Base-by-base conservation (phyloP, 1,284 basidiomycete species). In the Limonomyces culmigenus region DNA sequence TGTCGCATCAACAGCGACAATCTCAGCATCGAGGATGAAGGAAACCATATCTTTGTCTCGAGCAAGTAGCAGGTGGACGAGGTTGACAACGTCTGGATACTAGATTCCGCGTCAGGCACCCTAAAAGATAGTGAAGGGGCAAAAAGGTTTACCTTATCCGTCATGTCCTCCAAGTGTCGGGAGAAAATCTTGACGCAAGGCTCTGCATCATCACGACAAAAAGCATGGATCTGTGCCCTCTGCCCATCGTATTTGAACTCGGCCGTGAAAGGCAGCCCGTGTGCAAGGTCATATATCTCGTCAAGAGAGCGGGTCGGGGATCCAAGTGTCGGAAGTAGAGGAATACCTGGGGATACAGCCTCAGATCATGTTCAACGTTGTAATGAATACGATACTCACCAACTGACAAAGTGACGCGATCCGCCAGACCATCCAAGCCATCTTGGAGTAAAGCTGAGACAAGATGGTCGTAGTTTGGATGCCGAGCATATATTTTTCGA, bases 121-220 rank as follows among this genome's bases (percentile, higher is more conserved):
- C 38, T 39, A 36, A 36, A 6, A 38, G 19, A 32, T 23, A 29
- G 35, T 29, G 42, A 31, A 32, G 29, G 25, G 35, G 42, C 43
- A 35, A 41, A 34, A 36, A 46, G 35, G 38, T 50, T 46, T 48
- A 71, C 79, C 60, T 89, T 88, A 43, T 74, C 71, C 3, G 86
- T 91, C 85, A 91, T 91, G 47, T 91, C 79, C 55, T 93, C 89
- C 18, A 95, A 59, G 59, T 93, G 88, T 20, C 88, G 69, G 39
- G 81, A 86, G 58, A 95, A 95, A 32, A 93, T 62, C 35, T 74
- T 69, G 25, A 89, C 68, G 41, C 58, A 64, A 16, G 65, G 49
- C 29, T 53, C 50, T 27, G 51, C 55, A 35, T 53, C 52, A 32
- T 61, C 59, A 41, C 61, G 54, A 53, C 59, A 62, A 50, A 54